A percentile compares a stretch with the other conserved stretches of the same genome.
Conservation (phyloP, 1,139 yeast genomes). For the Saccharomycopsis hybrid region DNA sequence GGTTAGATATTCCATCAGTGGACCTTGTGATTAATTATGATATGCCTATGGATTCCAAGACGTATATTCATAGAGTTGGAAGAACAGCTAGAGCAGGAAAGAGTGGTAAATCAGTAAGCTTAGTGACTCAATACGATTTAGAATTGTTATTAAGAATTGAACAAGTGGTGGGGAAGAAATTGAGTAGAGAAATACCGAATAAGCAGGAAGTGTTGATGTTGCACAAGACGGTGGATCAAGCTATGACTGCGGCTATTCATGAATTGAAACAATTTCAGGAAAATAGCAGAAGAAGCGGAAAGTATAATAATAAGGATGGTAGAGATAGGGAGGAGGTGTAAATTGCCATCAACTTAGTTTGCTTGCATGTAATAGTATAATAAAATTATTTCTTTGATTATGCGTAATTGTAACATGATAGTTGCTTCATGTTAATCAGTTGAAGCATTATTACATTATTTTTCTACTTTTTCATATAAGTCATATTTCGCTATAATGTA, state of each 20-base stretch:
- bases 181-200: conserved; percentile 78
- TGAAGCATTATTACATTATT: too few relatives aligned
- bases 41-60: conserved; percentile 97
- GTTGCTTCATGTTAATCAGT: too few relatives aligned
- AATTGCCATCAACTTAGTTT: too few relatives aligned
- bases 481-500: too few relatives aligned
- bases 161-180: conserved; percentile 70
- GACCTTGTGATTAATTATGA: conserved; percentile 91
- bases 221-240: conserved; percentile 85
- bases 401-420: too few relatives aligned
- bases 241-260: conserved; percentile 83
- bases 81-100: conserved; percentile 98
- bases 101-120: conserved; percentile 84
- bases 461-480: too few relatives aligned
- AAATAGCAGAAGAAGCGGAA: conserved; percentile 32
- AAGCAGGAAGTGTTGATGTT: conserved; percentile 59
- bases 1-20: conserved; percentile 91
- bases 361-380: too few relatives aligned
- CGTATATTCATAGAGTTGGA: conserved; percentile 95
- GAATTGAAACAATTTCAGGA: conserved; percentile 74
- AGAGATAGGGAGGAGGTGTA: conserved; percentile 43
- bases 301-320: conserved; percentile 34
- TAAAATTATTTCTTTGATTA: too few relatives aligned
- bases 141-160: conserved; percentile 86
- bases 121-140: conserved; percentile 91